These are phyloP conservation scores for Phellopilus nigrolimitatus DNA, from an alignment of 1,284 basidiomycete genomes.

Conservation along the genomic window DNA sequence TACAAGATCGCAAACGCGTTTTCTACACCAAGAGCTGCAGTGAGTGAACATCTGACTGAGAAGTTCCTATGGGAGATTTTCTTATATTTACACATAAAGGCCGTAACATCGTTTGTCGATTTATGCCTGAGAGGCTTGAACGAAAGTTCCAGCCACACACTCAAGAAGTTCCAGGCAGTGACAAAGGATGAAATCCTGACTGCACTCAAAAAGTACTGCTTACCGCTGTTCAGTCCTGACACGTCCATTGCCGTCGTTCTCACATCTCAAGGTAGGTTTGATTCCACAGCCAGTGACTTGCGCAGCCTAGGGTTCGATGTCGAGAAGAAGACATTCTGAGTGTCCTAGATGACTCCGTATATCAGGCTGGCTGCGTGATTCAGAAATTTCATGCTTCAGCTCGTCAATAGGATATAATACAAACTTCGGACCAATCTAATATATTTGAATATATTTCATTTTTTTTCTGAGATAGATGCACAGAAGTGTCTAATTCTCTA, in stretches of 20 bases:
- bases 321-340: conserved; percentile 64
- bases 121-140: conserved; percentile 81
- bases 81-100: conserved; percentile 39
- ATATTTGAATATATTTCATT: too few species aligned
- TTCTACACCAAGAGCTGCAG: conserved; percentile 81
- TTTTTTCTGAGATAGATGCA: too few species aligned
- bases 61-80: not conserved
- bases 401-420: too few species aligned
- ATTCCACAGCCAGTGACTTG: conserved; percentile 67
- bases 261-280: conserved; percentile 76
- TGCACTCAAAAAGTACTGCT: conserved; percentile 71
- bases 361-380: too few species aligned
- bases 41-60: conserved; percentile 34
- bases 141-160: conserved; percentile 67
- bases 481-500: too few species aligned
- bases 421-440: too few species aligned
- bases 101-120: conserved; percentile 76
- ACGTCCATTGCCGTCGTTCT: conserved; percentile 81
- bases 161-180: conserved; percentile 76
- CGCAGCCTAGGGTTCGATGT: conserved; percentile 72
- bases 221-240: conserved; percentile 81
- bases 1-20: conserved; percentile 79
- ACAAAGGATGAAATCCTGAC: conserved; percentile 73
- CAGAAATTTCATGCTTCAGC: too few species aligned
- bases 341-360: too few species aligned